These are phyloP conservation scores for Trebouxia sp. DNA, from an alignment of 139 green algal species.

Conservation along the genomic window DNA sequence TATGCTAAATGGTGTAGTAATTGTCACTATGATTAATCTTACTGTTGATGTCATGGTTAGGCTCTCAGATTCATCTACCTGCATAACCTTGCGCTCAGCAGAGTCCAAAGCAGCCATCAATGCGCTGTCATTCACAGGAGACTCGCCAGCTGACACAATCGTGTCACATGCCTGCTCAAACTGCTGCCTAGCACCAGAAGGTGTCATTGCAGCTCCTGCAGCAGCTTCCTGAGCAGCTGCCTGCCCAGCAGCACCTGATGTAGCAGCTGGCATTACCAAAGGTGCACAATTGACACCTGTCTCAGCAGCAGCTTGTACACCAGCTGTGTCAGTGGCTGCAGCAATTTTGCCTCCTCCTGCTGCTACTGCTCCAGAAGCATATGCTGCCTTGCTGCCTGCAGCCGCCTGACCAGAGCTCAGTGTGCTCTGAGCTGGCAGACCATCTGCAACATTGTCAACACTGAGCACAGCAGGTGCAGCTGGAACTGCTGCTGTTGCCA, in stretches of 20 bases:
- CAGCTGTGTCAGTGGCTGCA: no score
- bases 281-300: no score
- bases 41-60: no score
- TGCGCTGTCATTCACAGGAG: neutral
- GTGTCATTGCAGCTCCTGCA: neutral
- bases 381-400: neutral
- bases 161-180: no score
- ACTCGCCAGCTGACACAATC: no score
- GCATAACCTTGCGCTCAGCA: constrained; percentile 9
- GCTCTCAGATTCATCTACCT: no score
- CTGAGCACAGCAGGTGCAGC: neutral
- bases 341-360: neutral
- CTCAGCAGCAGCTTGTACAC: neutral
- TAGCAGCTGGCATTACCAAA: no score
- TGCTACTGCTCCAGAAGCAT: neutral
- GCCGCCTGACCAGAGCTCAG: neutral
- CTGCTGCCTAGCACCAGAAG: no score
- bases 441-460: neutral
- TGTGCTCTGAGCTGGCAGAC: neutral
- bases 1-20: no score
- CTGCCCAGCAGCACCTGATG: neutral
- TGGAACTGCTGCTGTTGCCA: neutral
- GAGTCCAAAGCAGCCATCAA: constrained; percentile 11
- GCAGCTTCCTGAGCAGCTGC: neutral
- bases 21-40: no score